These are phyloP conservation scores for Camellia oleifera DNA, from an alignment of 179 eudicot species.

Conservation along the genomic window DNA sequence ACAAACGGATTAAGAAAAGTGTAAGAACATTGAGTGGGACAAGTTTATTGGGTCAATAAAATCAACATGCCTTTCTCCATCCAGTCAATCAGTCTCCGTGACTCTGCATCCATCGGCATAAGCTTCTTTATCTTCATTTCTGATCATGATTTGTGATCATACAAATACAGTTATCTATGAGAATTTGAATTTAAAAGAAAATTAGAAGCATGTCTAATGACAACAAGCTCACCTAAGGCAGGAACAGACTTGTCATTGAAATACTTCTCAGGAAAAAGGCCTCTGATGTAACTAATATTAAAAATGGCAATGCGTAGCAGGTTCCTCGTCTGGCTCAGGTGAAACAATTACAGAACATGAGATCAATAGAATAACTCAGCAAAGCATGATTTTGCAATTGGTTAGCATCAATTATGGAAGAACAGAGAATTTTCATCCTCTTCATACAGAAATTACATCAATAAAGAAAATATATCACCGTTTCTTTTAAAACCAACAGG, in stretches of 20 bases:
- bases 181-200: background rate
- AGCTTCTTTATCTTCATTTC: slow-evolving; percentile 99
- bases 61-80: slow-evolving; percentile 87
- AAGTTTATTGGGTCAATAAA: background rate
- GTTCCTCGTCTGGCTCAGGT: slow-evolving; percentile 66
- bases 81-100: slow-evolving; percentile 95
- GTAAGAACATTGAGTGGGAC: background rate
- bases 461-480: too few relatives aligned
- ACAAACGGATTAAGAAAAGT: background rate
- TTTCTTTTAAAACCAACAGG: too few relatives aligned
- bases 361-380: background rate
- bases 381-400: background rate
- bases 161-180: background rate
- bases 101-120: slow-evolving; percentile 90
- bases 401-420: too few relatives aligned
- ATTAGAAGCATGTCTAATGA: background rate
- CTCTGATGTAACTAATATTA: slow-evolving; percentile 93
- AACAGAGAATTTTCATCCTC: background rate
- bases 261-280: slow-evolving; percentile 93
- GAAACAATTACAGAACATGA: background rate
- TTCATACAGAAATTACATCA: background rate
- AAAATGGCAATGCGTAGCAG: slow-evolving; percentile 86
- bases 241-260: slow-evolving; percentile 92
- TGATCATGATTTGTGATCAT: slow-evolving; percentile 18
- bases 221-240: slow-evolving; percentile 60